Conservation (phyloP, 1,284 basidiomycete species). For the Cutaneotrichosporon curvatum region DNA sequence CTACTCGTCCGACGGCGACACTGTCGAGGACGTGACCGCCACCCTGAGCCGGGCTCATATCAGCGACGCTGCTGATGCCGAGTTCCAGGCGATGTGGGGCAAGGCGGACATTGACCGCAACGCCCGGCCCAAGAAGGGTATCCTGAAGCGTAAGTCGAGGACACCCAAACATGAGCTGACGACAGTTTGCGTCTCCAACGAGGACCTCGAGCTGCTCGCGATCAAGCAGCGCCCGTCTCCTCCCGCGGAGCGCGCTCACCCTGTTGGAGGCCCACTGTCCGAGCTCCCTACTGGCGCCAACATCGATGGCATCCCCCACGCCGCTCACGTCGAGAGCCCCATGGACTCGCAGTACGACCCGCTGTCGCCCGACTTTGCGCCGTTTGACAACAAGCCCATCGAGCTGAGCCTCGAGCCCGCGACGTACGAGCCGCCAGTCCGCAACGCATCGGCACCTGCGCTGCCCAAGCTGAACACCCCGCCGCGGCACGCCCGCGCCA, state of each 20-base stretch:
- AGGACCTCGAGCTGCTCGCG: conserved; percentile 23
- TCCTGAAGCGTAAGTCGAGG: conserved; percentile 70
- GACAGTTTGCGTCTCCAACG: conserved; percentile 36
- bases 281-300: conserved; percentile 59
- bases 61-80: conserved; percentile 31
- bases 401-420: conserved; percentile 13
- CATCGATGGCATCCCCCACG: conserved; percentile 70
- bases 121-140: conserved; percentile 67
- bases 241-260: conserved; percentile 45
- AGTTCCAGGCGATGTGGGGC: conserved; percentile 57
- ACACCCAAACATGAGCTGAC: neutral
- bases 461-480: conserved; percentile 56
- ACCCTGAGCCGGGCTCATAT: conserved; percentile 5
- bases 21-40: conserved; percentile 54
- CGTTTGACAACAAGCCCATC: conserved; percentile 30
- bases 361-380: conserved; percentile 56
- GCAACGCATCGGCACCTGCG: conserved; percentile 67
- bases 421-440: conserved; percentile 22
- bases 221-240: conserved; percentile 44
- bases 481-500: conserved; percentile 17
- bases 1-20: conserved; percentile 47
- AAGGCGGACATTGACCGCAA: conserved; percentile 59
- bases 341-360: conserved; percentile 36
- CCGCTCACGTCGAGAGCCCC: conserved; percentile 33
- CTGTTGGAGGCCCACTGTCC: conserved; percentile 63